Percentiles rank a stretch among this genome's conserved stretches.
Evolutionary conservation across 225 moss, liverwort and hornwort species (phyloP).

Genomic region (Anthoceros angustus): DNA sequence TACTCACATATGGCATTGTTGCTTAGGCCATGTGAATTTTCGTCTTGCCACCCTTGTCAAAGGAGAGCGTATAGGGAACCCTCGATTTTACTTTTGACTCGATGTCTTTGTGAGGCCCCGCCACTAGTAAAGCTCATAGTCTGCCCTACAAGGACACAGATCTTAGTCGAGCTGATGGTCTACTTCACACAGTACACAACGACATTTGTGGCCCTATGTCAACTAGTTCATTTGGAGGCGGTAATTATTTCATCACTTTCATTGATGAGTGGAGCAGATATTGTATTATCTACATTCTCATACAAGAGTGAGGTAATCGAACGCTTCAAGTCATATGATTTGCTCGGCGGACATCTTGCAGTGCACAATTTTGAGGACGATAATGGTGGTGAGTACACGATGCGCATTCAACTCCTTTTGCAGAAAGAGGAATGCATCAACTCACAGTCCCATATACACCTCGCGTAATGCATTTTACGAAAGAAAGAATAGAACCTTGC

Average conservation of each 20-base stretch:
- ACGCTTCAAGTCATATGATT: conserved; percentile 5
- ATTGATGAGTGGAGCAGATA: neutral
- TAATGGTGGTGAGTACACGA: neutral
- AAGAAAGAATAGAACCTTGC: conserved; percentile 6
- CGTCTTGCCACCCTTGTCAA: neutral
- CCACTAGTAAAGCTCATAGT: neutral
- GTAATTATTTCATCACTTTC: conserved; percentile 5
- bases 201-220: neutral
- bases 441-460: too few relatives aligned
- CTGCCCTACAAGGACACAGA: neutral
- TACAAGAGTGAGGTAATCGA: conserved; percentile 5
- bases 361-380: neutral
- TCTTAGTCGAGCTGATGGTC: neutral
- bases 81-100: neutral
- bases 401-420: neutral
- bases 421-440: too few relatives aligned
- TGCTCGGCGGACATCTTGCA: neutral
- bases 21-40: neutral
- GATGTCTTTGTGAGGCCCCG: neutral
- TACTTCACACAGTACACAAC: neutral
- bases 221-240: neutral
- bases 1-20: neutral
- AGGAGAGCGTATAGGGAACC: neutral
- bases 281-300: neutral
- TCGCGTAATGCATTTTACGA: too few relatives aligned